A percentile compares a stretch with the other conserved stretches of the same genome.
These are phyloP conservation scores for Naganishia cerealis DNA, from an alignment of 1,284 basidiomycete species.

Conservation along the genomic window DNA sequence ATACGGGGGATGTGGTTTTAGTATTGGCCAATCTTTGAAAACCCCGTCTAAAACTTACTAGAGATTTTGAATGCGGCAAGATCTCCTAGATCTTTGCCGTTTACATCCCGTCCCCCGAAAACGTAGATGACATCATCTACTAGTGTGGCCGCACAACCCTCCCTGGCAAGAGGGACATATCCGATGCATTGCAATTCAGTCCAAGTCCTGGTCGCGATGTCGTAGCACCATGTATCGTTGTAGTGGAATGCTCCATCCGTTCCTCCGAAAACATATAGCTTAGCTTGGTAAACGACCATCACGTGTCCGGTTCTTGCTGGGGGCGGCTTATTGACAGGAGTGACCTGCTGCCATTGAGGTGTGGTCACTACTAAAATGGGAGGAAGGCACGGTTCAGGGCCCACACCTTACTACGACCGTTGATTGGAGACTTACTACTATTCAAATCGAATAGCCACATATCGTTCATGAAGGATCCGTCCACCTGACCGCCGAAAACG, in stretches of 20 bases:
- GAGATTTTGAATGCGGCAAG: conserved; percentile 95
- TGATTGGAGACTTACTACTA: conserved; percentile 64
- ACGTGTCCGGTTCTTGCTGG: conserved; percentile 90
- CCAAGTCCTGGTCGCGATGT: conserved; percentile 79
- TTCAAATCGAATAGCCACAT: conserved; percentile 96
- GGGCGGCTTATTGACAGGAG: conserved; percentile 68
- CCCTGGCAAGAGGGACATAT: conserved; percentile 91
- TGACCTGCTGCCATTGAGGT: conserved; percentile 76
- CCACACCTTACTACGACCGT: not conserved
- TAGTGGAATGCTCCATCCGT: conserved; percentile 99
- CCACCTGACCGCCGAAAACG: conserved; percentile 96
- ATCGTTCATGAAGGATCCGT: conserved; percentile 91
- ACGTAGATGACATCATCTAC: conserved; percentile 98
- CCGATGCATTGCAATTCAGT: conserved; percentile 94
- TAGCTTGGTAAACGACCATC: conserved; percentile 79
- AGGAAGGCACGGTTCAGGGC: not conserved
- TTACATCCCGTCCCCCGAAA: conserved; percentile 94
- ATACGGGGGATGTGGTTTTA: conserved; percentile 38
- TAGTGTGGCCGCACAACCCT: conserved; percentile 93
- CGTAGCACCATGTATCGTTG: conserved; percentile 98
- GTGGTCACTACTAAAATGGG: conserved; percentile 57
- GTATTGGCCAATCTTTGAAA: not conserved
- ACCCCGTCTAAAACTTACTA: conserved; percentile 61
- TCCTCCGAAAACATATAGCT: conserved; percentile 89
- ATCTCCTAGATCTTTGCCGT: conserved; percentile 93